phyloP scores from a whole-genome alignment of 208 protist species.

The Crithidia mellificae region DNA sequence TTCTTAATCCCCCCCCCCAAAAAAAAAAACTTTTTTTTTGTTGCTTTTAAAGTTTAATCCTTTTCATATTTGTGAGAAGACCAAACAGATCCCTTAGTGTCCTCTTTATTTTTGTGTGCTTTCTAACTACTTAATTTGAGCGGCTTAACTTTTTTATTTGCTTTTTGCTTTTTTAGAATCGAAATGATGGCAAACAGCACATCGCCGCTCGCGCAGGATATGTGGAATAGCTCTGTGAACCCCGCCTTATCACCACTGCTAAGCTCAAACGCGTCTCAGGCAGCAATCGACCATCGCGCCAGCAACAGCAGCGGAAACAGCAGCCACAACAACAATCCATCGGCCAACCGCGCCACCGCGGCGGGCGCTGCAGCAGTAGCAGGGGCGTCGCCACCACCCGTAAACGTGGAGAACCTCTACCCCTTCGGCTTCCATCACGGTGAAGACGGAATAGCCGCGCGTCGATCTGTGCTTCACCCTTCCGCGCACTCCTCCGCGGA shows the following conservation, averaged over 20 bases:
- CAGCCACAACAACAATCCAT: background rate
- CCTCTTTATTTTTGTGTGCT: no score
- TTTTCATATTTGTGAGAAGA: no score
- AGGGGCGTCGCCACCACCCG: background rate
- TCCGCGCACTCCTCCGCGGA: background rate
- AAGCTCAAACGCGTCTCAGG: constrained; percentile 1
- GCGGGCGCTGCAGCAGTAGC: background rate
- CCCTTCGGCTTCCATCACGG: background rate
- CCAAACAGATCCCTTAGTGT: no score
- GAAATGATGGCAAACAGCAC: constrained; percentile 1
- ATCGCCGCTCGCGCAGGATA: background rate
- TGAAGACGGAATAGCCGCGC: background rate
- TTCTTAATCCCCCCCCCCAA: no score
- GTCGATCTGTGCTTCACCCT: background rate
- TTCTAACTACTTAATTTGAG: no score
- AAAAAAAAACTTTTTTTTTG: no score
- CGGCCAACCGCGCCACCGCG: background rate
- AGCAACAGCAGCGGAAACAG: background rate
- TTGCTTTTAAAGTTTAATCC: no score
- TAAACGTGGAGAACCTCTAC: background rate
- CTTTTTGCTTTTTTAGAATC: background rate
- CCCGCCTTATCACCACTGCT: background rate
- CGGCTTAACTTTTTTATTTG: constrained; percentile 14
- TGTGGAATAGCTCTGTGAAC: constrained; percentile 9
- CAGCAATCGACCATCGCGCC: constrained; percentile 4